Base-by-base conservation (phyloP, 768 basidiomycete species). In the Trametes gibbosa region DNA sequence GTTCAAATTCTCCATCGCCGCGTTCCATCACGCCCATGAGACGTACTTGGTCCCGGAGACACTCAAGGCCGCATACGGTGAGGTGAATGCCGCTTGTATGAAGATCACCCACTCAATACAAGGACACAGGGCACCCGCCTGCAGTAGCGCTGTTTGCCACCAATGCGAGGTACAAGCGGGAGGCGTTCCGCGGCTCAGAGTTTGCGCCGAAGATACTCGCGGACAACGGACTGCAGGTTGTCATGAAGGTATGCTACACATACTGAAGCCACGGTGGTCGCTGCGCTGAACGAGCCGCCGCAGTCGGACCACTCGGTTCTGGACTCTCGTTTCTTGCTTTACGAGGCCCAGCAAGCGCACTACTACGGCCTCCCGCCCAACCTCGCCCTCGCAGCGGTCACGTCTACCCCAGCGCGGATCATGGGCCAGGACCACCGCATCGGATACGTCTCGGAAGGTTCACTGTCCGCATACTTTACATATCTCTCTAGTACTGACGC, bases 1-100 rank as follows among this genome's bases (percentile, higher is more conserved):
- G 72, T 98, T 95, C 77, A 75, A 92, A 65, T 94, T 93, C 68
- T 81, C 84, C 1, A 78, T 95, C 27, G 83, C 89, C 6, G 87
- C 90, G 6, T 85, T 95, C 68, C 92, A 95, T 66, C 89, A 92
- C 68, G 95, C 93, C 8, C 86, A 92, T 54, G 93, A 96, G 70
- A 84, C 92, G 1, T 97, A 92, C 73, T 80, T 97, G n/a, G 88
- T 95, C 23, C 91, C 94, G 1, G 84, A 84, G 23, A 74, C 89
- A 4, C 74, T 98, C 61, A 95, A 93, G 72, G 76, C 81, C 70
- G 84, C 87, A 61, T 95, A 79, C 37, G 69, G 64, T 66, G 19
- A 40, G 58, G 2, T 8, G 1, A 16, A 27, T 14, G 17, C 24
- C 34, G 7, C 17, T 23, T 17, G 13, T 37, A 25, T 39, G n/a